A percentile compares a stretch with the other conserved stretches of the same genome.
phyloP scores from a whole-genome alignment of 176 grass and related monocot genomes.

The Echinochloa phyllopogon region DNA sequence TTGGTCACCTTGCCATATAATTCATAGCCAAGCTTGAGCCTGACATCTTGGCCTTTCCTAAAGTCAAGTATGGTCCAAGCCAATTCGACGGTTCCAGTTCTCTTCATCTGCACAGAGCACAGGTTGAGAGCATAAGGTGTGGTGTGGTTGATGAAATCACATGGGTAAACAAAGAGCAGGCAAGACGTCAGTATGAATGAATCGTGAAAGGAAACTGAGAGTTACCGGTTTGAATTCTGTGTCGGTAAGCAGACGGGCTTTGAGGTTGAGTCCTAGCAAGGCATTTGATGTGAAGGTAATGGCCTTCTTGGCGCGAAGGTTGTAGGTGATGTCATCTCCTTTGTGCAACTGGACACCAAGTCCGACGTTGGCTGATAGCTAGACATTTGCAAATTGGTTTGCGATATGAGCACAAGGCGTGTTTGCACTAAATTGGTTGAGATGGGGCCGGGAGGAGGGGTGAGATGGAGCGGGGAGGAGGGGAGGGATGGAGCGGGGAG shows the following conservation, averaged over 20 bases:
- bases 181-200: not conserved
- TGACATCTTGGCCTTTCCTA: conserved; percentile 80
- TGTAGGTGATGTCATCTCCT: conserved; percentile 57
- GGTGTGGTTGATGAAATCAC: no score
- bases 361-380: conserved; percentile 75
- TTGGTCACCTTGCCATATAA: conserved; percentile 60
- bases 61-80: conserved; percentile 85
- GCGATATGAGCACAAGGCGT: not conserved
- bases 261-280: conserved; percentile 65
- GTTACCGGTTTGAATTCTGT: conserved; percentile 68
- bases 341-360: conserved; percentile 62
- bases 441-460: no score
- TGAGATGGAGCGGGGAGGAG: no score
- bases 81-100: conserved; percentile 60
- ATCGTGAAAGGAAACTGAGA: not conserved
- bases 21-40: conserved; percentile 86
- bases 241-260: conserved; percentile 56
- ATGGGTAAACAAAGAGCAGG: no score
- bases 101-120: conserved; percentile 51
- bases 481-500: not conserved
- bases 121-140: no score
- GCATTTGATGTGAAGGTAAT: conserved; percentile 53
- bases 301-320: conserved; percentile 63
- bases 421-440: not conserved
- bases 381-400: not conserved